Conservation (phyloP, 352 stramenopile genomes). For the Phytophthora boehmeriae region DNA sequence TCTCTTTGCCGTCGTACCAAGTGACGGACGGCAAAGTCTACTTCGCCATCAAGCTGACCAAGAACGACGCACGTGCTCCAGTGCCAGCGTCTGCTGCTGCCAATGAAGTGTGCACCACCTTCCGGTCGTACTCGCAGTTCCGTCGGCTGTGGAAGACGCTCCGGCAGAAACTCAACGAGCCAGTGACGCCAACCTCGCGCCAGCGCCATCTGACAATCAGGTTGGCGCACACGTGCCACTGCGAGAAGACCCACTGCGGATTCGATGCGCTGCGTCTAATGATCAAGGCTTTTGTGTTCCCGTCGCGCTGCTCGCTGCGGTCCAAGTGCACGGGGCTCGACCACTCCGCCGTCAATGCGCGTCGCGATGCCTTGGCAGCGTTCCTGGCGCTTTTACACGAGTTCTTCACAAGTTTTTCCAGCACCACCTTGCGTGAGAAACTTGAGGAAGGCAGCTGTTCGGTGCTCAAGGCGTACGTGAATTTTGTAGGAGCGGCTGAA, state of each 20-base stretch:
- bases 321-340: slow-evolving; percentile 35
- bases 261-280: slow-evolving; percentile 50
- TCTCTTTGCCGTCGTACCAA: slow-evolving; percentile 40
- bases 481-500: slow-evolving; percentile 51
- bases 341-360: slow-evolving; percentile 38
- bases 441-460: slow-evolving; percentile 43
- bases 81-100: slow-evolving; percentile 18
- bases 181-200: background rate
- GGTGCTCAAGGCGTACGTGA: slow-evolving; percentile 52
- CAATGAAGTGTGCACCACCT: slow-evolving; percentile 34
- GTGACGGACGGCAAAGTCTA: slow-evolving; percentile 37
- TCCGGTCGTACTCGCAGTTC: slow-evolving; percentile 66
- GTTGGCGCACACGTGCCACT: slow-evolving; percentile 34
- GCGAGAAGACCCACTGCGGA: slow-evolving; percentile 40
- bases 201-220: slow-evolving; percentile 15
- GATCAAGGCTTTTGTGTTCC: slow-evolving; percentile 45
- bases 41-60: slow-evolving; percentile 36
- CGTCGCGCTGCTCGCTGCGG: slow-evolving; percentile 35
- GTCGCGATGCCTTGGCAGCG: slow-evolving; percentile 41
- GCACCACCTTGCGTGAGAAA: slow-evolving; percentile 40
- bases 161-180: slow-evolving; percentile 16
- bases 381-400: slow-evolving; percentile 51
- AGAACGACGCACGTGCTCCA: slow-evolving; percentile 24
- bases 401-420: slow-evolving; percentile 48
- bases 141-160: slow-evolving; percentile 61